phyloP scores from a whole-genome alignment of 164 flowering plant species.

The Magnolia kwangsiensis region DNA sequence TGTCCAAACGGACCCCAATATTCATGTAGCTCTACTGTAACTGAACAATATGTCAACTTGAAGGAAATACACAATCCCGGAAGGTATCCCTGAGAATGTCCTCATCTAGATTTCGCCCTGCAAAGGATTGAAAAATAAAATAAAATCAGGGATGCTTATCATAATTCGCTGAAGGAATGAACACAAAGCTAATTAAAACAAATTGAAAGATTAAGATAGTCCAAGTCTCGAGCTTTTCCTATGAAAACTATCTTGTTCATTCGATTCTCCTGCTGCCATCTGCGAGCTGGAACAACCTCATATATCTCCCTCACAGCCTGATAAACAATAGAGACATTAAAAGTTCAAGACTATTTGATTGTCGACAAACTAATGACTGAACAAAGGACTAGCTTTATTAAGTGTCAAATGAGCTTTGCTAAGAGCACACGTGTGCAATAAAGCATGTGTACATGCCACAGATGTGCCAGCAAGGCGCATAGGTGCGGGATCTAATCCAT shows the following conservation, averaged over 20 bases:
- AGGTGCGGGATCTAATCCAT: too few relatives aligned
- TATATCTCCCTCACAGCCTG: constrained; percentile 95
- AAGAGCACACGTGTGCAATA: too few relatives aligned
- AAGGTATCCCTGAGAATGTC: constrained; percentile 47
- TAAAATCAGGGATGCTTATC: neutral
- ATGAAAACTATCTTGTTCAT: constrained; percentile 81
- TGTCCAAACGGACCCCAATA: too few relatives aligned
- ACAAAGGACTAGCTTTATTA: neutral
- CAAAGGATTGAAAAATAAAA: neutral
- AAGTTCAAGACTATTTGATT: neutral
- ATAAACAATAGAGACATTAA: constrained; percentile 8
- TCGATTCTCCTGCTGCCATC: constrained; percentile 55
- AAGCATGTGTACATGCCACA: too few relatives aligned
- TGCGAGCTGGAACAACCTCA: constrained; percentile 83
- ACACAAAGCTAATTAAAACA: neutral
- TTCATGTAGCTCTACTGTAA: too few relatives aligned
- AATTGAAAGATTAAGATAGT: neutral
- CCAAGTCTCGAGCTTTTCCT: constrained; percentile 36
- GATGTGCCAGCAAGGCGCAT: too few relatives aligned
- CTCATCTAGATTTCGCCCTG: constrained; percentile 50
- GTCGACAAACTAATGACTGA: neutral
- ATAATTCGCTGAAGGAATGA: neutral
- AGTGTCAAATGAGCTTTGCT: too few relatives aligned
- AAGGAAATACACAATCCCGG: constrained; percentile 28
- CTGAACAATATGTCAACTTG: neutral